Conservation (phyloP, 352 stramenopile species). For the Globisporangium rhizosaccharum region DNA sequence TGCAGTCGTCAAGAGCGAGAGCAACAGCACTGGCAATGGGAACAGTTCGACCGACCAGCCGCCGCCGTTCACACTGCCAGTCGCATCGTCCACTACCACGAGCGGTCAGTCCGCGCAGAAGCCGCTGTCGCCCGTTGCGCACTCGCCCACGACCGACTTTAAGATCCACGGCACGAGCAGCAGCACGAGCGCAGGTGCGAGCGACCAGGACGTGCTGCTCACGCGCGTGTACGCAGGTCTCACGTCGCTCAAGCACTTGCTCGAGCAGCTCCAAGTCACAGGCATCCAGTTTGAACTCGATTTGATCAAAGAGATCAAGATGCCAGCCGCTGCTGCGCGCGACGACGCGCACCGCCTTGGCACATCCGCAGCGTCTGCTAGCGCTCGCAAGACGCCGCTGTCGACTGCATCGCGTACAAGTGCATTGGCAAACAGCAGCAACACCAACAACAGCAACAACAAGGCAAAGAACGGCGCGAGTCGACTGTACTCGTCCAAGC, state of each 20-base stretch:
- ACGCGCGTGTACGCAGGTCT: constrained; percentile 52
- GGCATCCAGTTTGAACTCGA: constrained; percentile 83
- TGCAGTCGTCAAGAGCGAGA: not conserved
- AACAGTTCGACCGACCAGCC: constrained; percentile 6
- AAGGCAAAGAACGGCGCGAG: constrained; percentile 78
- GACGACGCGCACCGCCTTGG: constrained; percentile 36
- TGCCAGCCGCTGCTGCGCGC: constrained; percentile 30
- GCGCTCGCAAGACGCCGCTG: constrained; percentile 1
- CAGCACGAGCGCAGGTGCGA: constrained; percentile 12
- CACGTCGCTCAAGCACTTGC: constrained; percentile 58
- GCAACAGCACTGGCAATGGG: not conserved
- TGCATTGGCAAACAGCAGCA: constrained; percentile 7
- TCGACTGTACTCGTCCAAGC: constrained; percentile 80
- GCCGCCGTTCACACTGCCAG: constrained; percentile 35
- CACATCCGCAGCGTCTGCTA: constrained; percentile 20
- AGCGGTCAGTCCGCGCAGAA: constrained; percentile 11
- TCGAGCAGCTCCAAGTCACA: constrained; percentile 75
- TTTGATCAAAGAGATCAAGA: constrained; percentile 72
- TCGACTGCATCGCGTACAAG: constrained; percentile 25
- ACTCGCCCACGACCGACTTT: constrained; percentile 26
- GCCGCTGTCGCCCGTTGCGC: constrained; percentile 20
- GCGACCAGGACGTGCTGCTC: constrained; percentile 38
- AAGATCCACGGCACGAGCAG: constrained; percentile 24
- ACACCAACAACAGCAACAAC: not conserved
- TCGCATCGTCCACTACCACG: constrained; percentile 15